Evolutionary conservation across 2,329 filamentous ascomycete species (phyloP).

Genomic region (Hypoxylon sp.): DNA sequence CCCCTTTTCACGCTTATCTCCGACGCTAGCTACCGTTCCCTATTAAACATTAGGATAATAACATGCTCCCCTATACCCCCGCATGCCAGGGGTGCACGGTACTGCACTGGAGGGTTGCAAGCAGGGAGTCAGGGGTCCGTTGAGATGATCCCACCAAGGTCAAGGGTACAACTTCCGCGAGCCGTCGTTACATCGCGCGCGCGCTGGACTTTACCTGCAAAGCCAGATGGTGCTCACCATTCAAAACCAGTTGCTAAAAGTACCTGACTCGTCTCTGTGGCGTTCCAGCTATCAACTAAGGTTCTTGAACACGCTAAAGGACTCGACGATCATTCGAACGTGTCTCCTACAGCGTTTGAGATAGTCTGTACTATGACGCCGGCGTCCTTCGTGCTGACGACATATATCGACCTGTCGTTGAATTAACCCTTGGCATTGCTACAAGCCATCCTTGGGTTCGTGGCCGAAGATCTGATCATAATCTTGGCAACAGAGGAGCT

Average conservation of each 20-base stretch:
- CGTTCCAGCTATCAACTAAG: slow-evolving; percentile 1
- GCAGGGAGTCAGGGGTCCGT: slow-evolving; percentile 37
- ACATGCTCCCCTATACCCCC: slow-evolving; percentile 39
- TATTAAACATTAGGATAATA: slow-evolving; percentile 33
- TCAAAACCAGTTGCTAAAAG: slow-evolving; percentile 16
- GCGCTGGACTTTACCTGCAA: slow-evolving; percentile 30
- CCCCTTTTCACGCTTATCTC: slow-evolving; percentile 47
- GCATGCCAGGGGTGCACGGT: slow-evolving; percentile 41
- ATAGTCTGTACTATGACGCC: slow-evolving; percentile 2
- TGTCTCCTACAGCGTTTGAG: slow-evolving; percentile 3
- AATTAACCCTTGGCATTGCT: slow-evolving; percentile 14
- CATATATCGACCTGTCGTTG: slow-evolving; percentile 5
- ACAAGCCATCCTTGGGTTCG: slow-evolving; percentile 4
- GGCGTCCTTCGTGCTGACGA: not conserved
- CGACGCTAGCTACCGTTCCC: slow-evolving; percentile 37
- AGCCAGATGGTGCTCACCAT: slow-evolving; percentile 27
- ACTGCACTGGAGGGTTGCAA: slow-evolving; percentile 37
- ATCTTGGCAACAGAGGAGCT: slow-evolving; percentile 30
- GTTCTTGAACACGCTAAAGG: slow-evolving; percentile 7
- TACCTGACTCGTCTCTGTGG: slow-evolving; percentile 8
- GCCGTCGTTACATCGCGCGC: slow-evolving; percentile 48
- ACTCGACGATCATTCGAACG: slow-evolving; percentile 1
- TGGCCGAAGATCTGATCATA: slow-evolving; percentile 29
- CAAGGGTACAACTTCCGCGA: slow-evolving; percentile 48
- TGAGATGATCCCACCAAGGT: slow-evolving; percentile 45